phyloP scores from a whole-genome alignment of 2,329 filamentous ascomycete genomes.

The Pseudogymnoascus sp. region DNA sequence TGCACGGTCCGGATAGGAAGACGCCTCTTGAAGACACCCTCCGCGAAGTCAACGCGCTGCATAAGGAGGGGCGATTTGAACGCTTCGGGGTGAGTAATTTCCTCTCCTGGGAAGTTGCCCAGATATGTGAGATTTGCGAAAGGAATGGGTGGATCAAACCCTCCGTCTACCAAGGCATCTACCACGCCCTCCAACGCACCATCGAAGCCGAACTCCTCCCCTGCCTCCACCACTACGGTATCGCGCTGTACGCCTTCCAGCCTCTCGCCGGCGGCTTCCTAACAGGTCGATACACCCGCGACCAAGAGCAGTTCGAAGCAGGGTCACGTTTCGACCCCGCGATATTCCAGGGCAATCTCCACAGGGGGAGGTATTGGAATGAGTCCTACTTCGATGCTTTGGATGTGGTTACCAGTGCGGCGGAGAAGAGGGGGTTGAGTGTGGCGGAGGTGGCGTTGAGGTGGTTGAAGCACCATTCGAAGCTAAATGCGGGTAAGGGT shows the following conservation, averaged over 20 bases:
- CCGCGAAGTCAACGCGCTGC: conserved; percentile 26
- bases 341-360: conserved; percentile 41
- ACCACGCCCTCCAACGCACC: conserved; percentile 30
- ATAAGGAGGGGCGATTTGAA: conserved; percentile 28
- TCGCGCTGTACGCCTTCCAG: conserved; percentile 55
- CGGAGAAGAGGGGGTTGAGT: conserved; percentile 58
- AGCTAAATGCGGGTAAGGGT: conserved; percentile 42
- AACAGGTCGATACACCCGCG: conserved; percentile 40
- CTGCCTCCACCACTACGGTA: conserved; percentile 48
- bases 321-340: conserved; percentile 29
- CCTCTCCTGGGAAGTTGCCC: conserved; percentile 31
- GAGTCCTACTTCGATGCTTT: conserved; percentile 58
- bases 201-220: conserved; percentile 56
- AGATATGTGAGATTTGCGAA: conserved; percentile 27
- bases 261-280: conserved; percentile 44
- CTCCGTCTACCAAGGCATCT: conserved; percentile 29
- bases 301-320: conserved; percentile 27
- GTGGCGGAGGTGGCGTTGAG: conserved; percentile 66
- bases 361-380: conserved; percentile 52
- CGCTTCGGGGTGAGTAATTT: conserved; percentile 56
- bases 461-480: conserved; percentile 66
- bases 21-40: conserved; percentile 26
- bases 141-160: conserved; percentile 29
- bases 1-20: conserved; percentile 24
- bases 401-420: conserved; percentile 57